These are phyloP conservation scores for Canna indica DNA, from an alignment of 176 grass and related monocot genomes.

Conservation along the genomic window DNA sequence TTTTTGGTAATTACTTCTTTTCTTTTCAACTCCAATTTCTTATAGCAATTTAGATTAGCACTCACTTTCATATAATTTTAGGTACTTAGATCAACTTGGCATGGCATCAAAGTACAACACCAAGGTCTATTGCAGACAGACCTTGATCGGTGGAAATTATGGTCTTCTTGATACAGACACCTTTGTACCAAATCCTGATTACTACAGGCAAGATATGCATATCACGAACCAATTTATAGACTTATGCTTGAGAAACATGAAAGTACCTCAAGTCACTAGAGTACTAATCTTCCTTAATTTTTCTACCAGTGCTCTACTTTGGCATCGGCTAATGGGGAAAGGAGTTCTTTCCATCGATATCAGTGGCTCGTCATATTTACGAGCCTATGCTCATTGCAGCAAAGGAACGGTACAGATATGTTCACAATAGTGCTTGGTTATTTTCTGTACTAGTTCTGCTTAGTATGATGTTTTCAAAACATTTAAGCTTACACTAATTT, in stretches of 20 bases:
- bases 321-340: constrained; percentile 71
- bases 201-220: constrained; percentile 46
- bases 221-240: neutral
- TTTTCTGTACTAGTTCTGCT: neutral
- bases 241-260: neutral
- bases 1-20: constrained; percentile 36
- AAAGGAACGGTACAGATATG: constrained; percentile 34
- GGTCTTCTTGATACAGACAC: constrained; percentile 57
- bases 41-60: neutral
- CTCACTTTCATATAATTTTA: constrained; percentile 4
- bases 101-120: constrained; percentile 71
- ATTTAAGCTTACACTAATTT: neutral
- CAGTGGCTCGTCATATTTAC: constrained; percentile 25
- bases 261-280: no score
- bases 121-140: constrained; percentile 67
- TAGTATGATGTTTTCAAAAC: constrained; percentile 5
- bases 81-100: constrained; percentile 73
- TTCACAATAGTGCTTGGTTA: neutral
- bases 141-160: constrained; percentile 68
- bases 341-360: constrained; percentile 70
- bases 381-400: constrained; percentile 61
- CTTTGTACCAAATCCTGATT: constrained; percentile 69
- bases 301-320: constrained; percentile 49
- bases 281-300: neutral
- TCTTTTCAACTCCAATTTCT: neutral